phyloP scores from a whole-genome alignment of 192 early-diverging fungal species.

The Coemansia sp. region DNA sequence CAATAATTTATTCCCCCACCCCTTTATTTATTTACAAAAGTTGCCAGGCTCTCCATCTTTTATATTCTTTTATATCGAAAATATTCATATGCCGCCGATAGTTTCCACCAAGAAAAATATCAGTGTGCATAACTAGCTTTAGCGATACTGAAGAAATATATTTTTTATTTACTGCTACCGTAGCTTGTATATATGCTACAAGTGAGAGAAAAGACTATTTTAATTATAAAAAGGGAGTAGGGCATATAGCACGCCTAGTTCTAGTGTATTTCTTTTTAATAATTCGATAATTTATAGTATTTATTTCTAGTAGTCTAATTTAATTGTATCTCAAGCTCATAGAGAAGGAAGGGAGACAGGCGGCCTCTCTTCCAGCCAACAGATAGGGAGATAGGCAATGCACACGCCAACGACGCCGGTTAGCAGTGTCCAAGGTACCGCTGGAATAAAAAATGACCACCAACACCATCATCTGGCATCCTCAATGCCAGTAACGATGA shows the following conservation, averaged over 20 bases:
- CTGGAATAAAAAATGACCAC: neutral
- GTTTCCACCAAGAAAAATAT: too few relatives aligned
- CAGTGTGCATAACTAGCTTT: too few relatives aligned
- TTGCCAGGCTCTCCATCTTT: too few relatives aligned
- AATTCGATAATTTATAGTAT: neutral
- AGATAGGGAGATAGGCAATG: constrained; percentile 4
- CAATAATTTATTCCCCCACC: too few relatives aligned
- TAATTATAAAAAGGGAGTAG: too few relatives aligned
- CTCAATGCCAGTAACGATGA: constrained; percentile 9
- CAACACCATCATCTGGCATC: neutral
- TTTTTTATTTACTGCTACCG: neutral
- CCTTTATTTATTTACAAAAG: too few relatives aligned
- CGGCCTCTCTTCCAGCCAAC: neutral
- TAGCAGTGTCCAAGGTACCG: constrained; percentile 5
- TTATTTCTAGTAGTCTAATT: neutral
- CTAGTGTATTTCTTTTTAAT: neutral
- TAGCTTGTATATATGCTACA: neutral
- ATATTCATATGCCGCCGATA: too few relatives aligned
- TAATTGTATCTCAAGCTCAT: neutral
- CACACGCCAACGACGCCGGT: constrained; percentile 29
- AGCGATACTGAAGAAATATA: too few relatives aligned
- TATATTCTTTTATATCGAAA: too few relatives aligned
- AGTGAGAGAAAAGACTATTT: neutral
- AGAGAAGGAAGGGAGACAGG: neutral
- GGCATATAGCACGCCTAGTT: neutral